These are phyloP conservation scores for Ophiostoma pallidulum DNA, from an alignment of 2,329 filamentous ascomycete species.

Conservation along the genomic window DNA sequence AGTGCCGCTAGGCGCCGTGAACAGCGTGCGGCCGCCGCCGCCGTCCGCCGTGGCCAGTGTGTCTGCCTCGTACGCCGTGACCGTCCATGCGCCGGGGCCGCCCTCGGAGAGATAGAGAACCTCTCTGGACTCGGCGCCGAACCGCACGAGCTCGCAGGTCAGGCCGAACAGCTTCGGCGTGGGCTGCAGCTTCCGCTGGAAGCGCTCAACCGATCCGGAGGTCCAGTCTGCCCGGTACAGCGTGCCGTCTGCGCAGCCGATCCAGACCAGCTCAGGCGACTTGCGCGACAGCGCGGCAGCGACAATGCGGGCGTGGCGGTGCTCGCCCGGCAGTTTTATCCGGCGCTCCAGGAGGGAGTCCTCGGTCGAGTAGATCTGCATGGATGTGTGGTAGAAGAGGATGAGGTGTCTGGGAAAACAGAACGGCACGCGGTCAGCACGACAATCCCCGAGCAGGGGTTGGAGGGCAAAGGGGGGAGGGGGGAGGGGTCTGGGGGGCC, in stretches of 20 bases:
- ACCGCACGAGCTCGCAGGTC: conserved; percentile 30
- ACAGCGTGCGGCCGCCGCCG: conserved; percentile 11
- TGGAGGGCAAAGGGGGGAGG: no score
- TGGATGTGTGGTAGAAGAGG: conserved; percentile 60
- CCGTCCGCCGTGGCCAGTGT: conserved; percentile 5
- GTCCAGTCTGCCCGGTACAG: conserved; percentile 53
- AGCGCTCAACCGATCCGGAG: conserved; percentile 31
- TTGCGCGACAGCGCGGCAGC: conserved; percentile 32
- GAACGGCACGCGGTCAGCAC: not conserved
- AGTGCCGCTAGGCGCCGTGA: conserved; percentile 6
- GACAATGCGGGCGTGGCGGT: conserved; percentile 26
- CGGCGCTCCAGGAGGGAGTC: conserved; percentile 73
- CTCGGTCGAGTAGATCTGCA: conserved; percentile 71
- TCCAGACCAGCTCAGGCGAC: conserved; percentile 44
- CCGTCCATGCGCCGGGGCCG: conserved; percentile 27
- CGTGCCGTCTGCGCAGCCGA: conserved; percentile 48
- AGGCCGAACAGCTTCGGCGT: conserved; percentile 34
- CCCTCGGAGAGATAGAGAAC: conserved; percentile 39
- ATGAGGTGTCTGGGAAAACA: conserved; percentile 50
- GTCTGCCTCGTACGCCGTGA: conserved; percentile 34
- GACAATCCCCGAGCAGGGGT: not conserved
- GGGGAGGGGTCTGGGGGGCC: no score
- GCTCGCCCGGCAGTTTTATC: conserved; percentile 45
- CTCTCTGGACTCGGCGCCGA: conserved; percentile 31
- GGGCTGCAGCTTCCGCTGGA: conserved; percentile 31